Evolutionary conservation across 148 eudicot genomes (phyloP).

Genomic region (Talinum fruticosum): DNA sequence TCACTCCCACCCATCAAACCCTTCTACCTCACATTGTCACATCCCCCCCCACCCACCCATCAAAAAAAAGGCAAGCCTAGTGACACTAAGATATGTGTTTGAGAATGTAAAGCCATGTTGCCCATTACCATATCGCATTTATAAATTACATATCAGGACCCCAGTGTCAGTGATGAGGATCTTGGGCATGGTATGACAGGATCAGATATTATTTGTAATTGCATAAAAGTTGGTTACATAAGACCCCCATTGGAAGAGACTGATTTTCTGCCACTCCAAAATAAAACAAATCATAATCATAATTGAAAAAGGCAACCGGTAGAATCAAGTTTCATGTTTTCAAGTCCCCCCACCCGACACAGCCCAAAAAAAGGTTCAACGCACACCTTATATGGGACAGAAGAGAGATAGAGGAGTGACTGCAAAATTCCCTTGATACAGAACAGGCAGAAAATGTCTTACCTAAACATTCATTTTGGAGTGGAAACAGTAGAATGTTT

Average conservation of each 20-base stretch:
- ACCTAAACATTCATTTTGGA: conserved; percentile 38
- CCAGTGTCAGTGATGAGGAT: background rate
- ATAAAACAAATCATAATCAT: background rate
- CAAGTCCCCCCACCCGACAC: background rate
- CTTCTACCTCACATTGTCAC: too few relatives aligned
- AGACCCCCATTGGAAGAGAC: background rate
- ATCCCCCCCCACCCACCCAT: background rate
- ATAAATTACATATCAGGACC: background rate
- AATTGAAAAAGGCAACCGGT: background rate
- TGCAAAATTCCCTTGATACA: background rate
- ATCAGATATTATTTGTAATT: background rate
- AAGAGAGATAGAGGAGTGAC: background rate
- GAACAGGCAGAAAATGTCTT: background rate
- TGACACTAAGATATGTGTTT: background rate
- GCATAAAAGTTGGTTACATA: background rate
- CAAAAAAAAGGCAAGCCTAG: background rate
- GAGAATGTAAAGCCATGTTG: background rate
- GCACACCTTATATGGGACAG: background rate
- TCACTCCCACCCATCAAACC: background rate
- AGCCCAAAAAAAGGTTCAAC: background rate
- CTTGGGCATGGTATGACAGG: background rate
- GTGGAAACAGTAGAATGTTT: conserved; percentile 33
- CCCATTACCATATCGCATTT: background rate
- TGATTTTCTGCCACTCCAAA: background rate
- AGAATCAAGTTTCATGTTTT: too few relatives aligned